Evolutionary conservation across 2,329 filamentous ascomycete species (phyloP), one percentile per base, ranked within the genome.

Genomic region (Tolypocladium ovalisporum): DNA sequence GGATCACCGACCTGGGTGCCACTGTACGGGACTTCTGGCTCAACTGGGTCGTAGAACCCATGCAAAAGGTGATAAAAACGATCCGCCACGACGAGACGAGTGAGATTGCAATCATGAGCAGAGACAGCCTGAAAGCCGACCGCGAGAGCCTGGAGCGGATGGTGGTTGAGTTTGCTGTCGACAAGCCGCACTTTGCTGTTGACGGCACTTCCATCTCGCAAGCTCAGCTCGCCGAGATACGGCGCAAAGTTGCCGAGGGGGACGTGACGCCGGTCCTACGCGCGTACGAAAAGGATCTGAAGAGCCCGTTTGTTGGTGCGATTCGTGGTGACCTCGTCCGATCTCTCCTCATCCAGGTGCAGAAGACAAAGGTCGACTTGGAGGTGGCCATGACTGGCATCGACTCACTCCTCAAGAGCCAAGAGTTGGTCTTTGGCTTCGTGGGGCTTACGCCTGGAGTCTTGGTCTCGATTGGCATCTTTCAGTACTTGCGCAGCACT

Each of bases 341-440:
- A 55, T 91, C 93, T 5, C 82, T 99, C 34, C 79, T 99, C 51
- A 97, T 99, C 57, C 94, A 99, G 69, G 87, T 99, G 40, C 94
- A 99, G 68, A 99, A 99, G 79, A 97, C 94, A 27, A 99, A 99
- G 76, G 94, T 99, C 10, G 94, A 99, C 67, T 85, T 99, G 15
- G 94, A 99, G 71, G 86, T 97, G 60, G 94, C 94, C 17, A 92
- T 99, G 75, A 90, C 89, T 59, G 94, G 94, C 22, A 99, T 99
- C 62, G 93, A 99, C 76, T 85, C 90, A 37, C 81, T 99, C 36
- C 80, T 99, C 58, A 96, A 94, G 75, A 97, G 92, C 67, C 94
- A 99, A 69, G 93, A 99, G 69, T 81, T 99, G 53, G 89, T 99
- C 29, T 99, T 99, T 74, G 94, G 90, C n/a, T 96, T 99, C 67